Conservation (phyloP, 73 alveolate species). For the Symbiodinium natans region DNA sequence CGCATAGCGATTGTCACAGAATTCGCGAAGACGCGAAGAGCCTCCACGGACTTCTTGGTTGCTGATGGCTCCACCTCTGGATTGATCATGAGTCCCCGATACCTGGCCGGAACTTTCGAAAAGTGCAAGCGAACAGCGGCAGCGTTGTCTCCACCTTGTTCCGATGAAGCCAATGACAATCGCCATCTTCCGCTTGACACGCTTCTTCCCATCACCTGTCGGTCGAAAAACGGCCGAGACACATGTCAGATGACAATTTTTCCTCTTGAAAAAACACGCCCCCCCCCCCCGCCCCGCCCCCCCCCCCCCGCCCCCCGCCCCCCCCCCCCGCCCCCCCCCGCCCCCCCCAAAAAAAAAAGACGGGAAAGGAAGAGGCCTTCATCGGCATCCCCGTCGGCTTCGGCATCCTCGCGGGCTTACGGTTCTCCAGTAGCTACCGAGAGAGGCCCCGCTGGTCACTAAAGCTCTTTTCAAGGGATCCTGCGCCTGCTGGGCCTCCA, state of each 20-base stretch:
- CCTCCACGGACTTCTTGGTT: slow-evolving; percentile 74
- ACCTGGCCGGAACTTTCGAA: background rate
- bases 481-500: too few relatives aligned
- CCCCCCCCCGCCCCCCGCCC: background rate
- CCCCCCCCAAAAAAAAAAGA: background rate
- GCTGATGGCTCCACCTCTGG: slow-evolving; percentile 60
- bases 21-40: too few relatives aligned
- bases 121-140: background rate
- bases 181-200: slow-evolving; percentile 85
- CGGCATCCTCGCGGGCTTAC: background rate
- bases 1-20: too few relatives aligned
- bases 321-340: background rate
- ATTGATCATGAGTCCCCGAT: slow-evolving; percentile 82
- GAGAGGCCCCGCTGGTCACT: too few relatives aligned
- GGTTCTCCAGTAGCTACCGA: too few relatives aligned
- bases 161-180: slow-evolving; percentile 82
- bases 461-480: too few relatives aligned
- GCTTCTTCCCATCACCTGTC: slow-evolving; percentile 33
- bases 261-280: background rate
- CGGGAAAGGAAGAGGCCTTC: background rate
- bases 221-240: too few relatives aligned
- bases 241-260: background rate
- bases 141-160: background rate
- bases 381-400: background rate
- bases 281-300: background rate